A percentile compares a stretch with the other conserved stretches of the same genome.
Conservation (phyloP, 2,329 filamentous ascomycete species). For the Amesomyces nigricolor region DNA sequence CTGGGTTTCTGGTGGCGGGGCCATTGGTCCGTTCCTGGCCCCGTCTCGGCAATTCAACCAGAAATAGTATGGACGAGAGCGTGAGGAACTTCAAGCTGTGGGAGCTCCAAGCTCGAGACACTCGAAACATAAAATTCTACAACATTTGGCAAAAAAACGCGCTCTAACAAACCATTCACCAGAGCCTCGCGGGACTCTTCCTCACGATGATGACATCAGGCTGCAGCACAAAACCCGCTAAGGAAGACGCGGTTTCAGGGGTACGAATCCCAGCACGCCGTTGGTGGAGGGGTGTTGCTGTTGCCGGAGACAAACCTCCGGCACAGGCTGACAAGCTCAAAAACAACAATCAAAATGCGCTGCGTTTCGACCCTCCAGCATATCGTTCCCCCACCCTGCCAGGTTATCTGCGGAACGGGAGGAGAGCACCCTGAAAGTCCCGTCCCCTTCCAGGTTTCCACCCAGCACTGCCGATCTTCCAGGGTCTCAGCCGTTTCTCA, state of each 20-base stretch:
- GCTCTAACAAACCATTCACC: not conserved
- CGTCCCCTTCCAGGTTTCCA: not conserved
- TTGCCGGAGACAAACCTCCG: constrained; percentile 5
- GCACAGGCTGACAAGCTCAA: not conserved
- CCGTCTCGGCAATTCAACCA: not conserved
- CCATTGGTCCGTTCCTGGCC: not conserved
- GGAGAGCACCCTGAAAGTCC: not conserved
- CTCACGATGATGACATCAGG: constrained; percentile 11
- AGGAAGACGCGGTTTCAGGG: not conserved
- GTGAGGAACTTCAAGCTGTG: not conserved
- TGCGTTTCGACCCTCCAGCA: too few relatives aligned
- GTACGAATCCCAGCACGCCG: not conserved
- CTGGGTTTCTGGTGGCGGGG: not conserved
- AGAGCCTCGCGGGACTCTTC: not conserved
- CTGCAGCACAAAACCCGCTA: not conserved
- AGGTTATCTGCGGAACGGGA: not conserved
- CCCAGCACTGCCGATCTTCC: not conserved
- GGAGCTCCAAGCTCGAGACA: too few relatives aligned
- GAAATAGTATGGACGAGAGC: not conserved
- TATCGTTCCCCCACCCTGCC: too few relatives aligned
- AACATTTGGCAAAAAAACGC: too few relatives aligned
- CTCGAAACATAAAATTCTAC: not conserved
- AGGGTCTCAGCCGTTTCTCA: too few relatives aligned
- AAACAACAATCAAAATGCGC: too few relatives aligned
- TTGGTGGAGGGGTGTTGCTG: not conserved